Percentiles rank a stretch among this genome's conserved stretches.
phyloP scores from a whole-genome alignment of 441 rosid genomes.

The Euphorbia neoarborescens region DNA sequence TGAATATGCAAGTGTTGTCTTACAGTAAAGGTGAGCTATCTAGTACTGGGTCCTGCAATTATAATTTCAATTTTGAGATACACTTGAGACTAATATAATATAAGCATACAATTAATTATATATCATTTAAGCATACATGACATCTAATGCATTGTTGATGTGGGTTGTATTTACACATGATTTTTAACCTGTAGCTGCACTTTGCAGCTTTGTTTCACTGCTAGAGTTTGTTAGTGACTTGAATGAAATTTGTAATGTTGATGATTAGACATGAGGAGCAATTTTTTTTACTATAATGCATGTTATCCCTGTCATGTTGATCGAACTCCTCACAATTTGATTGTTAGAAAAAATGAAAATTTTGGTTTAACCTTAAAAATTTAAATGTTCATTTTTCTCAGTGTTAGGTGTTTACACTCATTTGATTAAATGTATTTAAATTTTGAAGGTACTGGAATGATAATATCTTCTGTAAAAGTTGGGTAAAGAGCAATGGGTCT shows the following conservation, averaged over 20 bases:
- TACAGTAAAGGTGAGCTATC: conserved; percentile 65
- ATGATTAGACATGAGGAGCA: background rate
- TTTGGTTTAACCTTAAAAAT: too few relatives aligned
- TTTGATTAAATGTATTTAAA: conserved; percentile 14
- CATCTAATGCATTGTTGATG: too few relatives aligned
- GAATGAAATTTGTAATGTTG: background rate
- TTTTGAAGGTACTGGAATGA: conserved; percentile 85
- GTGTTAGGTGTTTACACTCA: background rate
- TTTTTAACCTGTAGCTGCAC: background rate
- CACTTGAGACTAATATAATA: too few relatives aligned
- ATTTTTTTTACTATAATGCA: background rate
- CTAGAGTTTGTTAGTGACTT: background rate
- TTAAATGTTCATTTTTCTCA: background rate
- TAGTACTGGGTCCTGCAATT: background rate
- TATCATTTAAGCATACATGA: too few relatives aligned
- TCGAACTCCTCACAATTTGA: too few relatives aligned
- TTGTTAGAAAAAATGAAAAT: too few relatives aligned
- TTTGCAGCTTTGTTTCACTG: background rate
- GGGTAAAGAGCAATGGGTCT: conserved; percentile 98
- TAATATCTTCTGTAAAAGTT: conserved; percentile 73
- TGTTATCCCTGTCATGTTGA: too few relatives aligned
- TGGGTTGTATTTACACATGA: background rate
- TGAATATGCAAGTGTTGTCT: conserved; percentile 70
- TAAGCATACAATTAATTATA: too few relatives aligned
- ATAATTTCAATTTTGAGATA: background rate